Evolutionary conservation across 495 filamentous ascomycete genomes (phyloP).

Genomic region (Durotheca rogersii): DNA sequence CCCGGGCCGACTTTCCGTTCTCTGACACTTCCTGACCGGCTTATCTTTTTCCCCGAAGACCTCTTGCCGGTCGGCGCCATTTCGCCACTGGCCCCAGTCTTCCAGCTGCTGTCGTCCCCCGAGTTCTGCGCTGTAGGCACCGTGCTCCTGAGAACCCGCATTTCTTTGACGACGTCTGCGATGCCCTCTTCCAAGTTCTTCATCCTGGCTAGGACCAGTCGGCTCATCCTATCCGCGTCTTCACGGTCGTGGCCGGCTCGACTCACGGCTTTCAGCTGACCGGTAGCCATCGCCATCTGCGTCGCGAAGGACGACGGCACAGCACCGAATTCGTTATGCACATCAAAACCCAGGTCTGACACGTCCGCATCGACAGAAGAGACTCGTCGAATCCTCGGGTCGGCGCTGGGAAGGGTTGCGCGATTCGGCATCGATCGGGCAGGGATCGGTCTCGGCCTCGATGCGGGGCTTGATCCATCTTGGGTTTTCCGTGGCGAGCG

Average conservation of each 20-base stretch:
- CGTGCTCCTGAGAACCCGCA: constrained; percentile 61
- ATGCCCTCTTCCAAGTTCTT: constrained; percentile 86
- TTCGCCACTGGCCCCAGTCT: constrained; percentile 19
- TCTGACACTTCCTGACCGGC: constrained; percentile 16
- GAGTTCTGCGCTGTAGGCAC: constrained; percentile 46
- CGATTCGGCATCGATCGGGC: constrained; percentile 34
- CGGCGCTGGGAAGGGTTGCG: constrained; percentile 31
- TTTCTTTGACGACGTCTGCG: constrained; percentile 79
- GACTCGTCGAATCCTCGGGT: constrained; percentile 41
- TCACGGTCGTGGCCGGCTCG: constrained; percentile 44
- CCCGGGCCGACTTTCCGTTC: constrained; percentile 15
- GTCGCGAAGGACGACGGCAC: constrained; percentile 77
- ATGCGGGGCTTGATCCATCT: constrained; percentile 3
- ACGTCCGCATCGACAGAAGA: constrained; percentile 65
- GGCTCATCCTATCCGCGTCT: constrained; percentile 67
- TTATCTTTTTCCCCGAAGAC: constrained; percentile 13
- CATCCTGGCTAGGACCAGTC: constrained; percentile 88
- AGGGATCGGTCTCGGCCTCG: constrained; percentile 29
- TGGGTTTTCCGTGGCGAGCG: constrained; percentile 30
- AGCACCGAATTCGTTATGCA: constrained; percentile 63
- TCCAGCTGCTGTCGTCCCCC: constrained; percentile 38
- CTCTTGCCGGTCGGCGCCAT: constrained; percentile 23
- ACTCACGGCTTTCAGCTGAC: constrained; percentile 42
- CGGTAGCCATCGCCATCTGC: constrained; percentile 71
- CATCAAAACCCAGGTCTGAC: constrained; percentile 67